Evolutionary conservation across 1,139 yeast genomes (phyloP), one percentile per base, ranked within the genome.

Genomic region (Yamadazyma taylorii): DNA sequence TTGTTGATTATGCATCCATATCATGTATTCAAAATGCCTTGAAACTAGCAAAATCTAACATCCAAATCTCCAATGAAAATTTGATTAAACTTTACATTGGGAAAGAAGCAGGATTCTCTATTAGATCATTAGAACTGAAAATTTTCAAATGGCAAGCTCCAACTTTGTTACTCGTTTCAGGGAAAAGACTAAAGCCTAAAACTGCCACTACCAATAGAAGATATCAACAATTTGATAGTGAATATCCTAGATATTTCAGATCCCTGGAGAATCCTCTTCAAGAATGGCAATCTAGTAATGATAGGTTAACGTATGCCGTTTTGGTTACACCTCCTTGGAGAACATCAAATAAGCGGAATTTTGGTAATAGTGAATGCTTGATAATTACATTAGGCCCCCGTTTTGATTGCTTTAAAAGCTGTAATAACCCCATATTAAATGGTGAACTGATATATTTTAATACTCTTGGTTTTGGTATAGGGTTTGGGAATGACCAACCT

Each of bases 61-160:
- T 62, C 42, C 41, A 60, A 43, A 39, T 61, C 39, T 36, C 66
- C 46, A 49, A 61, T 44, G 46, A 63, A 45, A 73, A 80, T 40
- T 60, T 85, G 43, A 72, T 81, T 36, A 79, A 76, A 48, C 69
- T 90, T 7, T 90, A 83, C 51, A 69, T 77, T 11, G 97, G 95
- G 0, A 68, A 89, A 5, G 78, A 76, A 34, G 72, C 81, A 16
- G 97, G 97, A 1, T 90, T 85, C 53, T 86, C 96, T 0, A 85
- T 90, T 72, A 66, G 95, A 30, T 84, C 96, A 0, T 73, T 90
- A 41, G 96, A 90, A 58, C 76, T 83, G 44, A 87, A 84, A 48
- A 86, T 84, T 0, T 82, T 87, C 64, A 87, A 88, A 53, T 90
- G 97, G 96, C 80, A 78, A 48, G 95, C 96, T 0, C 96, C 96